Evolutionary conservation across 345 rosid genomes (phyloP).

Genomic region (Iberis pinnata): DNA sequence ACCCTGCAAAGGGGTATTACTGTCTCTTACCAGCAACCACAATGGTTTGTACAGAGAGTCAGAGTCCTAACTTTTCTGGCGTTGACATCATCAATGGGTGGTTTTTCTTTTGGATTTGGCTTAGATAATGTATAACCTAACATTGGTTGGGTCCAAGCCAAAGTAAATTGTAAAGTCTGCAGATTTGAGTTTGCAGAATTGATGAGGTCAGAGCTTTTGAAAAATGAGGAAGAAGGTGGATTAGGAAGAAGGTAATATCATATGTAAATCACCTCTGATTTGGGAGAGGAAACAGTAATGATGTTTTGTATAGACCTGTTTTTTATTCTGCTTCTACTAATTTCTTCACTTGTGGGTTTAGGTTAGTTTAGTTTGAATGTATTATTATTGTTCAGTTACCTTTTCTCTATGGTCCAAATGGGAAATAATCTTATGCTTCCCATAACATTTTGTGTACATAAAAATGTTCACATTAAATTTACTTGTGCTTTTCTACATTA

Average conservation of each 20-base stretch:
- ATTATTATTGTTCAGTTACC: conserved; percentile 11
- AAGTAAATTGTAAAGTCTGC: conserved; percentile 18
- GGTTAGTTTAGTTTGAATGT: conserved; percentile 28
- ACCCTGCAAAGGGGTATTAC: conserved; percentile 43
- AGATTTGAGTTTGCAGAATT: conserved; percentile 15
- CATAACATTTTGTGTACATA: background rate
- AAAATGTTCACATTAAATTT: no score
- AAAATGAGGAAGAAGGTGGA: conserved; percentile 13
- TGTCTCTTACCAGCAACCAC: conserved; percentile 53
- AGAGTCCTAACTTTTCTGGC: conserved; percentile 12
- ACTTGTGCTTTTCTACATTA: no score
- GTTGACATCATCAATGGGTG: conserved; percentile 13
- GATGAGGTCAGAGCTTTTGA: conserved; percentile 17
- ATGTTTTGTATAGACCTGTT: conserved; percentile 26
- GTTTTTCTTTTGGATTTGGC: conserved; percentile 18
- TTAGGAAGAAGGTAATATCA: conserved; percentile 9
- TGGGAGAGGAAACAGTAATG: conserved; percentile 28
- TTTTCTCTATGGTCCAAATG: background rate
- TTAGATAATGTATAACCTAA: conserved; percentile 18
- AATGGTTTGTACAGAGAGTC: conserved; percentile 44
- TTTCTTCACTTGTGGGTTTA: conserved; percentile 16
- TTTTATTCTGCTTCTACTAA: conserved; percentile 18
- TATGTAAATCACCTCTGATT: conserved; percentile 27
- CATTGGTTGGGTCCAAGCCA: conserved; percentile 15
- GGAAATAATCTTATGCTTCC: background rate